Percentiles rank a stretch among this genome's conserved stretches.
Conservation (phyloP, 2,329 filamentous ascomycete genomes). For the Diatrype stigma region DNA sequence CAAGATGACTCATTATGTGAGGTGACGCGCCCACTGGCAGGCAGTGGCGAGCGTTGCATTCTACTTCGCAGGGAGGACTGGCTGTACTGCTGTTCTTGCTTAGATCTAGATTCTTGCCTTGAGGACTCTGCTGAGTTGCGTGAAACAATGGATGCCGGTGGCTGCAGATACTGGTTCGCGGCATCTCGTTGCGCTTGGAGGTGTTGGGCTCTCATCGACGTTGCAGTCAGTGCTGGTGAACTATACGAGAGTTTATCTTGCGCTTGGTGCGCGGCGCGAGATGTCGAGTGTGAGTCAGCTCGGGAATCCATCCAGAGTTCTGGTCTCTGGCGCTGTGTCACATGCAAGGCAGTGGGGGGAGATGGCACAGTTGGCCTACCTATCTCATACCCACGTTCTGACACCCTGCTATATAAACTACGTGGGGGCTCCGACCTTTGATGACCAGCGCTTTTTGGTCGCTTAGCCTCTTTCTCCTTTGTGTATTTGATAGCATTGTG, state of each 20-base stretch:
- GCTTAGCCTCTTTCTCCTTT: background rate
- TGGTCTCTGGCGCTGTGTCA: constrained; percentile 15
- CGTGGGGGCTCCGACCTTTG: background rate
- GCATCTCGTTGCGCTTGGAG: background rate
- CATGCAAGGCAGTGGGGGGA: constrained; percentile 14
- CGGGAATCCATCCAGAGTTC: constrained; percentile 9
- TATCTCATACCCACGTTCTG: constrained; percentile 3
- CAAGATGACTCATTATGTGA: background rate
- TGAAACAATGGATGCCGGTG: background rate
- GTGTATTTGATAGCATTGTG: constrained; percentile 1
- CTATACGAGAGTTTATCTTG: background rate
- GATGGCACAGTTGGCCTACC: constrained; percentile 12
- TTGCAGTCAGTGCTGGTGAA: background rate
- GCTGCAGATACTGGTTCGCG: background rate
- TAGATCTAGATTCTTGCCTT: background rate
- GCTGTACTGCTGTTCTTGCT: background rate
- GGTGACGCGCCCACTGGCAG: background rate
- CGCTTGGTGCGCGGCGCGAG: background rate
- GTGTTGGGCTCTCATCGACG: background rate
- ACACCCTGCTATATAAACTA: background rate
- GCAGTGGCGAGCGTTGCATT: background rate
- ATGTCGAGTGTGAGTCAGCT: constrained; percentile 6
- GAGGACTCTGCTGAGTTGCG: background rate
- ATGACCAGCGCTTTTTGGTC: constrained; percentile 1
- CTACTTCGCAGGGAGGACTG: background rate